Conservation (phyloP, 495 filamentous ascomycete genomes). For the Tuber brumale region DNA sequence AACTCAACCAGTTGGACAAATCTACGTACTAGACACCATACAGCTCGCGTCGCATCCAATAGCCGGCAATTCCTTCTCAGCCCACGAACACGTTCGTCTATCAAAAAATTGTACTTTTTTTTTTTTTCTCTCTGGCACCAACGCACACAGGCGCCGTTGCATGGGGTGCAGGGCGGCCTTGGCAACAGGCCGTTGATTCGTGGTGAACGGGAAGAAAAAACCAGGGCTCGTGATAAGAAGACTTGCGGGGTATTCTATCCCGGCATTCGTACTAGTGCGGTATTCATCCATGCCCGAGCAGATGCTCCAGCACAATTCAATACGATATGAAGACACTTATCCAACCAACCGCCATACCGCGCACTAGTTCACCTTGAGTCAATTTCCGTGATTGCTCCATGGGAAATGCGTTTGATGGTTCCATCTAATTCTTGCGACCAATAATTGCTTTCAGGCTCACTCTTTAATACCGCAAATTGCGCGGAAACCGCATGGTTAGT, state of each 20-base stretch:
- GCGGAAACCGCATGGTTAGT: neutral
- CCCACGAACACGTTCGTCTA: neutral
- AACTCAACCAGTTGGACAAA: neutral
- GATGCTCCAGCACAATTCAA: neutral
- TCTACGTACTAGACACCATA: neutral
- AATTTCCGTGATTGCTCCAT: neutral
- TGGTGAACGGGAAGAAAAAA: neutral
- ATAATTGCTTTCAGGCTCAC: neutral
- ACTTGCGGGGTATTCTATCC: neutral
- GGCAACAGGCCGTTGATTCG: neutral
- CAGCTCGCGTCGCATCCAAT: neutral
- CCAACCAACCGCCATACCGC: neutral
- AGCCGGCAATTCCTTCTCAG: neutral
- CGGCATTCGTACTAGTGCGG: neutral
- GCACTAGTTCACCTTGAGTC: neutral
- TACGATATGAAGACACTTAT: neutral
- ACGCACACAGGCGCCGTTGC: neutral
- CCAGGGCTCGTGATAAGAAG: neutral
- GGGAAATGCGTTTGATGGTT: neutral
- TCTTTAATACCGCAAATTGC: neutral
- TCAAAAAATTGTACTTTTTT: neutral
- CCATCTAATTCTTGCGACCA: neutral
- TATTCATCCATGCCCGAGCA: neutral
- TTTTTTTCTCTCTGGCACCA: neutral
- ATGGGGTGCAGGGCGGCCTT: neutral